Base-by-base conservation (phyloP, 1,284 basidiomycete genomes). In the Sporisorium scitamineum region DNA sequence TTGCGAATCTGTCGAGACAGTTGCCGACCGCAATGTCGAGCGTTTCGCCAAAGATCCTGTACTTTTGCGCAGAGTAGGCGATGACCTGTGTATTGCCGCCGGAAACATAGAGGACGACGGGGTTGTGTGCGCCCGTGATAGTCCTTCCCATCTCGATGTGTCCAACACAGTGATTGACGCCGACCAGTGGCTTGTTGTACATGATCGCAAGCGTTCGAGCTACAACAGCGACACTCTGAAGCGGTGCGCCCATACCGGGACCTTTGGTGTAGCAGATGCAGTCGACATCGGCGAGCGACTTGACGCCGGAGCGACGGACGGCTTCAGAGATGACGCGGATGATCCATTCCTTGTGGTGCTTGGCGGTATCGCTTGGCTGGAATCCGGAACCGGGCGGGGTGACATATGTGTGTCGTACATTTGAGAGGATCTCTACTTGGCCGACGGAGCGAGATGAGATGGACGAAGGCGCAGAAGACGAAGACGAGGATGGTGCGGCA, bases 61-160 rank as follows among this genome's bases (percentile, higher is more conserved):
- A 99, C 76, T 98, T 94, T 77, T 94, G 92, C 13, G 82, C 80
- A 20, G 94, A 97, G 86, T 99, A 99, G 1, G 97, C 97, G 76
- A 99, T 98, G 34, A 99, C 95, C 86, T 99, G 97, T 0, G 97
- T 99, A 86, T 99, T 99, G 11, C 97, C 97, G 16, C 97, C 97
- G 0, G 95, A 98, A 13, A 99, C 97, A 84, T 99, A 99, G 34
- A 99, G 90, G 2, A 99, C 95, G 79, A 99, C 92, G 0, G 97
- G 97, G 81, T 98, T 97, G 66, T 91, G 90, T 1, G 97, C 95
- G 37, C 92, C 92, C 0, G 97, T 99, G 77, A 99, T 94, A 76
- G 94, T 90, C 39, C 97, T 89, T 22, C 97, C 97, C 93, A 99
- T 99, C 86, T 99, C 97, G 78, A 99, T 99, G 85, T 99, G 85